phyloP scores from a whole-genome alignment of 345 rosid genomes.

The Gossypium sturtianum region DNA sequence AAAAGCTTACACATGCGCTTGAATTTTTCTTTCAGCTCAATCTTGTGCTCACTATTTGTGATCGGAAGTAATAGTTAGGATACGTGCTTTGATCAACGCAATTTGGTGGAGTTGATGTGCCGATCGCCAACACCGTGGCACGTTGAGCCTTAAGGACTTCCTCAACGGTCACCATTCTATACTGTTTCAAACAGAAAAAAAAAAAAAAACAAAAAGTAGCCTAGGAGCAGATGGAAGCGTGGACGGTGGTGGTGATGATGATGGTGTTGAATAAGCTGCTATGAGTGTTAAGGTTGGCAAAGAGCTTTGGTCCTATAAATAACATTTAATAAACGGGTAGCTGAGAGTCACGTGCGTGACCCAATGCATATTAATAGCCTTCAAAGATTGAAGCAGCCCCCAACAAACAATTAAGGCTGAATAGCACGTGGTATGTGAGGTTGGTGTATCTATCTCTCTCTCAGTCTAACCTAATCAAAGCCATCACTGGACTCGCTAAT shows the following conservation, averaged over 20 bases:
- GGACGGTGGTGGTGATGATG: too few species aligned
- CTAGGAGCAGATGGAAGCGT: neutral
- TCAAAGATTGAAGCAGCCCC: too few species aligned
- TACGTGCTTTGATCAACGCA: too few species aligned
- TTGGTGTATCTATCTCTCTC: too few species aligned
- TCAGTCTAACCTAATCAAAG: too few species aligned
- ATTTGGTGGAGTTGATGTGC: conserved; percentile 14
- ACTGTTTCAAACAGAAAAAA: neutral
- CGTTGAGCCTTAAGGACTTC: conserved; percentile 17
- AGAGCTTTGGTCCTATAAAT: too few species aligned
- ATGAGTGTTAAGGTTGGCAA: neutral
- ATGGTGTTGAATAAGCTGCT: neutral
- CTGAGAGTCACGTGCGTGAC: neutral
- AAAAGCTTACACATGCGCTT: conserved; percentile 47
- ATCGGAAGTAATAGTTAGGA: conserved; percentile 24
- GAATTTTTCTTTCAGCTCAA: conserved; percentile 47
- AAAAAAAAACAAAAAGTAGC: too few species aligned
- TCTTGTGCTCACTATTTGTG: conserved; percentile 46
- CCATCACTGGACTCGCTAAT: too few species aligned
- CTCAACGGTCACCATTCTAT: conserved; percentile 6
- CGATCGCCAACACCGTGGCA: conserved; percentile 23
- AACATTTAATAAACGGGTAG: neutral
- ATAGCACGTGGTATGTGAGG: too few species aligned
- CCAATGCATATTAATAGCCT: neutral
- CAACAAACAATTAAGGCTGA: too few species aligned